Percentiles rank a stretch among this genome's conserved stretches.
Conservation (phyloP, 768 basidiomycete species). For the Amanita subjunquillea region DNA sequence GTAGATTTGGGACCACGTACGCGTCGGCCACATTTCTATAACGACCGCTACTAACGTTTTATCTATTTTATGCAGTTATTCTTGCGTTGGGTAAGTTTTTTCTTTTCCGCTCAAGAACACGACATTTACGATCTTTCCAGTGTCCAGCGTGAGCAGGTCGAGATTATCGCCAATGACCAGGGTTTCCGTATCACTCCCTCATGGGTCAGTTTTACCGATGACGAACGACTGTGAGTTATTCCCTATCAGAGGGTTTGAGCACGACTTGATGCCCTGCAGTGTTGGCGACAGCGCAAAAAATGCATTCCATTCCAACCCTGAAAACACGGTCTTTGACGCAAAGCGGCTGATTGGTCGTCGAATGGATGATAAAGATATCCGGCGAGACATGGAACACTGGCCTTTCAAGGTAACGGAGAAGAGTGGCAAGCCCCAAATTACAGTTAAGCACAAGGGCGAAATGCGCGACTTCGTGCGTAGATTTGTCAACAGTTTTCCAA, state of each 20-base stretch:
- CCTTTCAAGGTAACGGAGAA: conserved; percentile 78
- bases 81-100: conserved; percentile 38
- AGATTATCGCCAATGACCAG: conserved; percentile 85
- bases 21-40: conserved; percentile 6
- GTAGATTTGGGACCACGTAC: conserved; percentile 73
- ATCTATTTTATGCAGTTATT: conserved; percentile 40
- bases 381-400: conserved; percentile 86
- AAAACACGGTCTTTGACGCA: conserved; percentile 94
- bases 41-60: conserved; percentile 1
- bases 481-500: not conserved
- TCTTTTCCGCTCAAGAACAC: not conserved
- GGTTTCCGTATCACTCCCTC: conserved; percentile 89
- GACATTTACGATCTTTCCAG: conserved; percentile 16
- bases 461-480: conserved; percentile 70
- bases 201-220: conserved; percentile 85
- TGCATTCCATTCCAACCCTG: conserved; percentile 82
- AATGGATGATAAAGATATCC: conserved; percentile 69
- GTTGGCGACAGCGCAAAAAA: conserved; percentile 98
- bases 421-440: conserved; percentile 70
- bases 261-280: conserved; percentile 19
- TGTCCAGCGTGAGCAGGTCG: conserved; percentile 42
- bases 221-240: conserved; percentile 59
- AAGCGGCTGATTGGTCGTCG: conserved; percentile 92
- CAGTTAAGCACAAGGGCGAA: conserved; percentile 72
- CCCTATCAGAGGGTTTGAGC: not conserved